Evolutionary conservation across 257 asterid genomes (phyloP).

Genomic region (Ilex aquifolium): DNA sequence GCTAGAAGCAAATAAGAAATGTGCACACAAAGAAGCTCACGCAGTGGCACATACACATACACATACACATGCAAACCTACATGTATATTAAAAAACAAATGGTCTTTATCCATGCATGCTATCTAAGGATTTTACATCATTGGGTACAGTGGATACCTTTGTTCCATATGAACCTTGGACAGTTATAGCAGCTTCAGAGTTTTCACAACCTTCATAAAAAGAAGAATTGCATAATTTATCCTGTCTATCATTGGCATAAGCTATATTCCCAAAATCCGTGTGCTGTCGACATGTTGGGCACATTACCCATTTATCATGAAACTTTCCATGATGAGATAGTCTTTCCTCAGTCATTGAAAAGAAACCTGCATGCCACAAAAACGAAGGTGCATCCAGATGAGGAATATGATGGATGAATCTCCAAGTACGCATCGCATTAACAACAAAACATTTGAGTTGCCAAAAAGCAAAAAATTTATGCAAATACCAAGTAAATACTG

Average conservation of each 20-base stretch:
- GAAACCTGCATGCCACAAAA: conserved; percentile 48
- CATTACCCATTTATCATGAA: conserved; percentile 49
- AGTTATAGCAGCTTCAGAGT: conserved; percentile 47
- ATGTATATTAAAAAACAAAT: no score
- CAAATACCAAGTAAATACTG: no score
- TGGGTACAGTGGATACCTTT: conserved; percentile 43
- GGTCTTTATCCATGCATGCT: no score
- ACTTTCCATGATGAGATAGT: conserved; percentile 42
- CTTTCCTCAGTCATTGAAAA: conserved; percentile 75
- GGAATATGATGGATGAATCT: neutral
- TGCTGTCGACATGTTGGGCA: conserved; percentile 93
- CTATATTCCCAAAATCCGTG: conserved; percentile 77
- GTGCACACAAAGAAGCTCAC: no score
- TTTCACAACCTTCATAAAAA: conserved; percentile 18
- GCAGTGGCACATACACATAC: no score
- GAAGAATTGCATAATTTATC: conserved; percentile 25
- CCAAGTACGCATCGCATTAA: neutral
- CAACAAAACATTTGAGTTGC: neutral
- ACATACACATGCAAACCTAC: no score
- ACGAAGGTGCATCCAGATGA: neutral
- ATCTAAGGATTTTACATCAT: no score
- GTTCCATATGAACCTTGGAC: conserved; percentile 95
- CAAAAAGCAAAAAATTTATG: no score
- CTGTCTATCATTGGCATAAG: conserved; percentile 70
- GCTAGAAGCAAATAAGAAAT: no score